Conservation (phyloP, 2,329 filamentous ascomycete genomes). For the Dothidotthia symphoricarpi region DNA sequence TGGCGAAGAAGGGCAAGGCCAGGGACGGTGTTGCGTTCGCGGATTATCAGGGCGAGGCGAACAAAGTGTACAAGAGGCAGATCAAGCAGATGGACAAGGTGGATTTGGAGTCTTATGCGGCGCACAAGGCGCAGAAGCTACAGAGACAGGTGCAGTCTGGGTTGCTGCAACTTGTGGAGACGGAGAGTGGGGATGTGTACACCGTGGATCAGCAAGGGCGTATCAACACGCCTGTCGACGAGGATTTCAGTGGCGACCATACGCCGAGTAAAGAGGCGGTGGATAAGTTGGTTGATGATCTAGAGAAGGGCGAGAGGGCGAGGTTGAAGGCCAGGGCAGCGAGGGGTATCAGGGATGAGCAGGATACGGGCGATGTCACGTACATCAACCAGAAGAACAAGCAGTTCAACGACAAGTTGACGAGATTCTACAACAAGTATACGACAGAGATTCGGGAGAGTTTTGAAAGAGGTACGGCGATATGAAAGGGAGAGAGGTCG, state of each 20-base stretch:
- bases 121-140: slow-evolving; percentile 79
- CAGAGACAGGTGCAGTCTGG: slow-evolving; percentile 82
- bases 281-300: slow-evolving; percentile 80
- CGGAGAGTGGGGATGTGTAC: slow-evolving; percentile 82
- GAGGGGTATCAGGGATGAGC: slow-evolving; percentile 66
- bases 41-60: slow-evolving; percentile 82
- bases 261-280: slow-evolving; percentile 84
- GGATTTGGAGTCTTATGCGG: slow-evolving; percentile 80
- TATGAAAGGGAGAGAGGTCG: slow-evolving; percentile 50
- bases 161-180: slow-evolving; percentile 89
- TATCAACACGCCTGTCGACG: slow-evolving; percentile 87
- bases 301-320: slow-evolving; percentile 84
- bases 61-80: slow-evolving; percentile 92
- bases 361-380: slow-evolving; percentile 84
- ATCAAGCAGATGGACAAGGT: slow-evolving; percentile 68
- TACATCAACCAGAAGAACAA: slow-evolving; percentile 99
- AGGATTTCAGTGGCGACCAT: slow-evolving; percentile 76
- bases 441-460: slow-evolving; percentile 95
- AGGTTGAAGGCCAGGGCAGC: slow-evolving; percentile 83
- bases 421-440: slow-evolving; percentile 97
- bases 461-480: slow-evolving; percentile 96
- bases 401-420: slow-evolving; percentile 97
- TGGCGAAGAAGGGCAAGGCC: slow-evolving; percentile 79
- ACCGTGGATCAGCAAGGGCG: slow-evolving; percentile 88
- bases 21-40: slow-evolving; percentile 85